Evolutionary conservation across 768 basidiomycete species (phyloP).

Genomic region (Cubamyces lactineus): DNA sequence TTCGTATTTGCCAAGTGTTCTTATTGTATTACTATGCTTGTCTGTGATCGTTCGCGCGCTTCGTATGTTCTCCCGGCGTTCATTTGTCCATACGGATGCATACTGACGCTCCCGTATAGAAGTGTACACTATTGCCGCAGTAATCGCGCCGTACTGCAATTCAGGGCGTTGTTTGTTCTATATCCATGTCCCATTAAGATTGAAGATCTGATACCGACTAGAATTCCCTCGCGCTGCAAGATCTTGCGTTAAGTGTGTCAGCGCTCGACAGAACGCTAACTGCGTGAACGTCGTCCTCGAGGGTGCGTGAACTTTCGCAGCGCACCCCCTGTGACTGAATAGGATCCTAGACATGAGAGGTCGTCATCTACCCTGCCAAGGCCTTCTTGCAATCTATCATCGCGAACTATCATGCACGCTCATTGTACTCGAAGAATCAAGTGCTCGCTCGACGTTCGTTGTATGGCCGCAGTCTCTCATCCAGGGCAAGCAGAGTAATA

Average conservation of each 20-base stretch:
- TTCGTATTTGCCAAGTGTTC: neutral
- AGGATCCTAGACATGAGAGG: too few relatives aligned
- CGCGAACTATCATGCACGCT: neutral
- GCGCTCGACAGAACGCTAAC: neutral
- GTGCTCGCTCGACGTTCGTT: neutral
- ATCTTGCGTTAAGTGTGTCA: constrained; percentile 3
- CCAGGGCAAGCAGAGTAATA: neutral
- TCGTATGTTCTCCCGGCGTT: neutral
- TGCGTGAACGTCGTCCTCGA: neutral
- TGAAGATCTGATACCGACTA: constrained; percentile 10
- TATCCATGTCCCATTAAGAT: neutral
- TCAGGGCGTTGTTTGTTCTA: neutral
- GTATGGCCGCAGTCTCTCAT: constrained; percentile 4
- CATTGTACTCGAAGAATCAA: neutral
- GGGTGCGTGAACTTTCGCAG: constrained; percentile 2
- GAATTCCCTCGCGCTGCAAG: neutral
- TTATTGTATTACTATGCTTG: constrained; percentile 15
- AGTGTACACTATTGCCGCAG: neutral
- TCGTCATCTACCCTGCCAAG: neutral
- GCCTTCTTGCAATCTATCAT: neutral
- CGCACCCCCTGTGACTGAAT: neutral
- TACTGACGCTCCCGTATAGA: neutral
- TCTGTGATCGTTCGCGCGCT: neutral
- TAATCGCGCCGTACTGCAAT: neutral
- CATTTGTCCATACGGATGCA: neutral